Evolutionary conservation across 208 protist genomes (phyloP).

Genomic region (Herpetomonas samuelpessoai): DNA sequence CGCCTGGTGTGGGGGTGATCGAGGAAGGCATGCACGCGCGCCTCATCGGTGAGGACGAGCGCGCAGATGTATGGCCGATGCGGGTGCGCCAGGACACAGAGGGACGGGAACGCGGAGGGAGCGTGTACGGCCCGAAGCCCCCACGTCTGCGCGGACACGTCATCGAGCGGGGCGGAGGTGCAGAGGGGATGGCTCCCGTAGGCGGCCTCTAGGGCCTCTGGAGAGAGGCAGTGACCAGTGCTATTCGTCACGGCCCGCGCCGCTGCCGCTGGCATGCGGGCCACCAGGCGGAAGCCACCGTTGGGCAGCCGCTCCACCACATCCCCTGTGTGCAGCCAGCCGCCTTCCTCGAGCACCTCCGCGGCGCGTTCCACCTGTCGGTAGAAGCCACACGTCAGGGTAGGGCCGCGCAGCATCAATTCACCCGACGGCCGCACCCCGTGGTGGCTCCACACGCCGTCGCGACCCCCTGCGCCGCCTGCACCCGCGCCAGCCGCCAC

Average conservation of each 20-base stretch:
- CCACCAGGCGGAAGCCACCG: conserved; percentile 66
- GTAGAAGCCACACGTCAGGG: conserved; percentile 81
- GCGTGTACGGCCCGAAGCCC: too few species aligned
- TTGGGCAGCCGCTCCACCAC: conserved; percentile 44
- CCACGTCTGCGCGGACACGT: neutral
- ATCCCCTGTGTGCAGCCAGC: conserved; percentile 81
- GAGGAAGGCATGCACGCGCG: conserved; percentile 18
- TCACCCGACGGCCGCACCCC: conserved; percentile 47
- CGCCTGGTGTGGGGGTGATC: neutral
- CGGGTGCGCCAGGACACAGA: conserved; percentile 77
- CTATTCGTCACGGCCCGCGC: conserved; percentile 28
- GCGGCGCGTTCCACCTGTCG: conserved; percentile 62
- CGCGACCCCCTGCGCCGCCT: neutral
- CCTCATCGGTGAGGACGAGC: conserved; percentile 44
- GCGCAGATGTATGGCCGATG: conserved; percentile 57
- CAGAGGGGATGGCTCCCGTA: conserved; percentile 54
- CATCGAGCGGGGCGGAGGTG: neutral
- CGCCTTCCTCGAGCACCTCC: conserved; percentile 39
- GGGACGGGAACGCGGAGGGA: conserved; percentile 11
- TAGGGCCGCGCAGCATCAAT: conserved; percentile 62
- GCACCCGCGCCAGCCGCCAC: too few species aligned
- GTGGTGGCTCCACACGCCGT: conserved; percentile 25
- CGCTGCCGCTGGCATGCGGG: conserved; percentile 55
- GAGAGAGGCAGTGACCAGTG: conserved; percentile 49
- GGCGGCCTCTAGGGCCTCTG: conserved; percentile 63